Evolutionary conservation across 805 yeast genomes (phyloP).

Genomic region (Kazachstania martiniae): DNA sequence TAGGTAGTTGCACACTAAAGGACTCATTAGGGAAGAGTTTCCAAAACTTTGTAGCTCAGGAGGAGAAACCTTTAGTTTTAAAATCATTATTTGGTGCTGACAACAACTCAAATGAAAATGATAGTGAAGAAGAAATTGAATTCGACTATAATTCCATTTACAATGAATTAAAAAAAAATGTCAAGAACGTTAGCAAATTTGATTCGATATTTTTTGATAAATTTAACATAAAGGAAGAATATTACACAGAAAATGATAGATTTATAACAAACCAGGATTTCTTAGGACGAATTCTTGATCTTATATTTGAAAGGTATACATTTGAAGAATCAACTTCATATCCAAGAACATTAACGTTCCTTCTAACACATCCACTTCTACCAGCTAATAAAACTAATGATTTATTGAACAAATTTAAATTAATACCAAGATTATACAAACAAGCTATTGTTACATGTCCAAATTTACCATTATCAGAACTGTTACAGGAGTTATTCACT

Average conservation of each 20-base stretch:
- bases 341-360: conserved; percentile 59
- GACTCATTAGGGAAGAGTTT: conserved; percentile 61
- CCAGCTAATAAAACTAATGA: conserved; percentile 50
- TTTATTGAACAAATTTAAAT: conserved; percentile 41
- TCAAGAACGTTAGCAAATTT: conserved; percentile 17
- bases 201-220: conserved; percentile 25
- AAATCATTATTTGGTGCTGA: conserved; percentile 15
- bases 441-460: conserved; percentile 78
- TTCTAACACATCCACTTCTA: conserved; percentile 80
- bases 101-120: conserved; percentile 2
- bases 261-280: conserved; percentile 47
- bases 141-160: conserved; percentile 20
- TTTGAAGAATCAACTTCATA: conserved; percentile 4
- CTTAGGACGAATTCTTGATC: conserved; percentile 34
- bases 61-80: conserved; percentile 11
- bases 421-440: conserved; percentile 55
- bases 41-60: conserved; percentile 3
- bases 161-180: conserved; percentile 14
- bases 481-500: conserved; percentile 48
- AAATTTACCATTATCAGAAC: conserved; percentile 51
- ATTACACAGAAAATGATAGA: conserved; percentile 56
- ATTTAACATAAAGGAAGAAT: conserved; percentile 31
- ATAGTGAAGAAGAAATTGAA: conserved; percentile 4
- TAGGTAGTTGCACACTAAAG: conserved; percentile 56
- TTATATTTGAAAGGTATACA: conserved; percentile 28